Base-by-base conservation (phyloP, 2,329 filamentous ascomycete genomes). In the Beauveria varroae region DNA sequence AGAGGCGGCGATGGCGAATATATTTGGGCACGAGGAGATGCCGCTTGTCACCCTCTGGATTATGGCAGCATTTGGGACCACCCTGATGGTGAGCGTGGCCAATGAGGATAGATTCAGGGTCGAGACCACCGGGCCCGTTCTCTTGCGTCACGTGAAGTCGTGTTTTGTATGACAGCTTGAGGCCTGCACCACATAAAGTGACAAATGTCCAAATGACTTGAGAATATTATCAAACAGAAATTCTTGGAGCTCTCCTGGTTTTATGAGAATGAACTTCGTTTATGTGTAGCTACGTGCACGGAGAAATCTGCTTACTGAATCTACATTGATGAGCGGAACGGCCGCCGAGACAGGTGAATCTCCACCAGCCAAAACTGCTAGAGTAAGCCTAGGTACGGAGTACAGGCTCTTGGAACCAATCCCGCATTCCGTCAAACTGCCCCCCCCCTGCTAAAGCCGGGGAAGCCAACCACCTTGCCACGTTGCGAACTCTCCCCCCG, bases 401-500 rank as follows among this genome's bases (percentile, higher is more conserved):
- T 41, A 53, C 30, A 53, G 24, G 26, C 30, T 20, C 24, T 34
- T 41, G 54, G 43, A 47, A 24, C n/a, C 43, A 30, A n/a, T 30
- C 43, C 43, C 43, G 34, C 20, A 8, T n/a, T 12, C 47, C 47
- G 26, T n/a, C n/a, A 44, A 30, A 34, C 40, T 10, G 18, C 26
- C 16, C 16, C 6, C 26, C 26, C 34, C 34, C 34, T 6, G 14
- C 34, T 37, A 51, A 58, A 46, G 57, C 49, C 37, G 57, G 49
- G 47, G 57, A 52, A 60, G 22, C 24, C 20, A 47, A 16, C 28
- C 22, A 14, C 37, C 44, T 37, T 16, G 37, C 28, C 16, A 8
- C 24, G 22, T 26, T 16, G 34, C 41, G 10, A 12, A 26, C 26
- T 28, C 50, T 47, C 51, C 55, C 68, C 70, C 70, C 71, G 66